Evolutionary conservation across 106 monocot genomes (phyloP).

Genomic region (Iris macrosiphon): DNA sequence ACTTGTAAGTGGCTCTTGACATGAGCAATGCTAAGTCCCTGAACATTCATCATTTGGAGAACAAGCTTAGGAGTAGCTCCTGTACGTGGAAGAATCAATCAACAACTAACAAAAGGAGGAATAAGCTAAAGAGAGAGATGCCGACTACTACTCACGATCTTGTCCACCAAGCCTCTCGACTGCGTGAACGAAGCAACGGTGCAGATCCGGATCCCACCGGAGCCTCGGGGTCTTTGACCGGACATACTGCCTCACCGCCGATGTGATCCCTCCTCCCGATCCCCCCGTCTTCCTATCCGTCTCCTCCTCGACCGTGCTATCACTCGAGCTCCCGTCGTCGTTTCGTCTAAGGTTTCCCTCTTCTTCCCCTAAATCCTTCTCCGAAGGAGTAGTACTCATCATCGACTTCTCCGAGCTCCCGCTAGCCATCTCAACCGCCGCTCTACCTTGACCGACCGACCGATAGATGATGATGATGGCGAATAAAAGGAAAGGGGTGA

Average conservation of each 20-base stretch:
- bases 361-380: constrained; percentile 10
- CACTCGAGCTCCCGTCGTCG: constrained; percentile 35
- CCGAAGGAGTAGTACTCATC: background rate
- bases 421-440: constrained; percentile 7
- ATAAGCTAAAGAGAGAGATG: no score
- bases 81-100: no score
- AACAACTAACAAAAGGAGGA: no score
- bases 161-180: constrained; percentile 80
- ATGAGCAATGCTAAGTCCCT: constrained; percentile 67
- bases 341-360: constrained; percentile 12
- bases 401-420: constrained; percentile 1
- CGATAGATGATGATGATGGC: background rate
- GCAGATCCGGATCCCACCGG: constrained; percentile 83
- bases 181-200: constrained; percentile 51
- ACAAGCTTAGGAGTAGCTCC: constrained; percentile 82
- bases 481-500: background rate
- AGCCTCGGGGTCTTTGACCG: constrained; percentile 72
- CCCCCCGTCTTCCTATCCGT: constrained; percentile 17
- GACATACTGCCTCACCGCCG: constrained; percentile 61
- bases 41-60: constrained; percentile 74
- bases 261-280: no score
- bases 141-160: constrained; percentile 63
- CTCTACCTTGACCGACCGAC: background rate
- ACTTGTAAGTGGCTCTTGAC: constrained; percentile 89
- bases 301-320: constrained; percentile 45